These are phyloP conservation scores for Scheffersomyces cryptocercus DNA, from an alignment of 1,139 yeast species.

Conservation along the genomic window DNA sequence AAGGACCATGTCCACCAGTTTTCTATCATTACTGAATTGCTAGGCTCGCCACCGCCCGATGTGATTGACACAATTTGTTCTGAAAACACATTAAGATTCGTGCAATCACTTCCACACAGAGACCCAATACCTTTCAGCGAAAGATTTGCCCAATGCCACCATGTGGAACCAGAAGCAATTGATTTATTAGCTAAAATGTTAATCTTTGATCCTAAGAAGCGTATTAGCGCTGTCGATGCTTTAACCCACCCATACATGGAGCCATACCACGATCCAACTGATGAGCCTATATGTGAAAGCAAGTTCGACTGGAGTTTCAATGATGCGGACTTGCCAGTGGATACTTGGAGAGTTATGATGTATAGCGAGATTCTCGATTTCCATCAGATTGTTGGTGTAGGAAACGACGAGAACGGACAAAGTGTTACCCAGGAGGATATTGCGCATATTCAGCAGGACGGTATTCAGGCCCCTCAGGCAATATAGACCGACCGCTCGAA, in stretches of 20 bases:
- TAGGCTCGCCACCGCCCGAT: slow-evolving; percentile 96
- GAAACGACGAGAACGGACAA: slow-evolving; percentile 7
- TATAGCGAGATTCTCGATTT: slow-evolving; percentile 94
- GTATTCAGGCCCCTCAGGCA: slow-evolving; percentile 25
- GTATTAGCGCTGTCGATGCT: slow-evolving; percentile 91
- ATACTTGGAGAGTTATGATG: slow-evolving; percentile 99
- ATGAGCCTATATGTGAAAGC: slow-evolving; percentile 92
- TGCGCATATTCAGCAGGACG: slow-evolving; percentile 33
- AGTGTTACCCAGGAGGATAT: slow-evolving; percentile 21
- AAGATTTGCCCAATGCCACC: slow-evolving; percentile 65
- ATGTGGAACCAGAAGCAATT: slow-evolving; percentile 89
- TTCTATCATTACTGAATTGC: slow-evolving; percentile 89
- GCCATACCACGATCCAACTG: slow-evolving; percentile 98
- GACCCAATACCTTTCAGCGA: slow-evolving; percentile 87
- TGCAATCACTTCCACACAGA: slow-evolving; percentile 87
- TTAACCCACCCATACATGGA: slow-evolving; percentile 89
- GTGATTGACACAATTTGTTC: slow-evolving; percentile 95
- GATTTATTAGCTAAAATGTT: slow-evolving; percentile 88
- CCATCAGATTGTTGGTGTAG: slow-evolving; percentile 68
- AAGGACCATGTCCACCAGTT: slow-evolving; percentile 98
- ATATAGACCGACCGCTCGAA: slow-evolving; percentile 1
- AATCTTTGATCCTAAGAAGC: slow-evolving; percentile 89
- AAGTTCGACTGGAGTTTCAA: slow-evolving; percentile 98
- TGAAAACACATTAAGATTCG: slow-evolving; percentile 92
- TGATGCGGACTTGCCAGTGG: slow-evolving; percentile 96